Conservation (phyloP, 2,329 filamentous ascomycete genomes). For the Aspergillus pseudoterreus region DNA sequence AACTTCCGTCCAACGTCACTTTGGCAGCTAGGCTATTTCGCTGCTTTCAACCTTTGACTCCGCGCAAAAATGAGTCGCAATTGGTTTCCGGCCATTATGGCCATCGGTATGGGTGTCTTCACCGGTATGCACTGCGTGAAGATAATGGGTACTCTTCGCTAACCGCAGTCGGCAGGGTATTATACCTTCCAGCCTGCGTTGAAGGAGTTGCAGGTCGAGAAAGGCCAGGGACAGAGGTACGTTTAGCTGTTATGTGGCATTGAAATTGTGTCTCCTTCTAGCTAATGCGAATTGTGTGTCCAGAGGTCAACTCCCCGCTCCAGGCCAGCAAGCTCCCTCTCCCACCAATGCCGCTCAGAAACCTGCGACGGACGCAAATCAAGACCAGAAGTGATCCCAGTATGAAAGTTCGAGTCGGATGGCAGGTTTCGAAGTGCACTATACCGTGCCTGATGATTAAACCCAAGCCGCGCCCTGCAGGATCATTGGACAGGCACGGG, state of each 20-base stretch:
- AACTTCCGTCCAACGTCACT: not conserved
- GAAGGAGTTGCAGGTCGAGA: slow-evolving; percentile 32
- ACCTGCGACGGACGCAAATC: not conserved
- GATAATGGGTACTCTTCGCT: slow-evolving; percentile 4
- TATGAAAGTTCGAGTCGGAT: not conserved
- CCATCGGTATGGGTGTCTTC: slow-evolving; percentile 21
- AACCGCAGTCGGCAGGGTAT: slow-evolving; percentile 32
- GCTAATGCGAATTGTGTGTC: not conserved
- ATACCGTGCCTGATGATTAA: too few relatives aligned
- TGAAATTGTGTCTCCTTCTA: not conserved
- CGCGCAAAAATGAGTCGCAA: slow-evolving; percentile 7
- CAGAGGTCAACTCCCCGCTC: not conserved
- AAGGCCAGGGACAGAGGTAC: slow-evolving; percentile 14
- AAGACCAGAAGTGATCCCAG: not conserved
- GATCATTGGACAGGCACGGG: too few relatives aligned
- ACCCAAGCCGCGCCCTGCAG: too few relatives aligned
- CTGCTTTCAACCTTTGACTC: not conserved
- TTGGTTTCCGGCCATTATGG: slow-evolving; percentile 6
- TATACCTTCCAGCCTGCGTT: slow-evolving; percentile 43
- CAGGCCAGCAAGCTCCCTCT: not conserved
- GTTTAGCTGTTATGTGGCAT: not conserved
- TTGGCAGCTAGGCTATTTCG: not conserved
- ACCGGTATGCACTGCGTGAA: slow-evolving; percentile 27
- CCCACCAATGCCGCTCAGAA: not conserved
- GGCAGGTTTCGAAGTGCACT: not conserved